Evolutionary conservation across 2,329 filamentous ascomycete genomes (phyloP).

Genomic region (Stachybotrys elegans): DNA sequence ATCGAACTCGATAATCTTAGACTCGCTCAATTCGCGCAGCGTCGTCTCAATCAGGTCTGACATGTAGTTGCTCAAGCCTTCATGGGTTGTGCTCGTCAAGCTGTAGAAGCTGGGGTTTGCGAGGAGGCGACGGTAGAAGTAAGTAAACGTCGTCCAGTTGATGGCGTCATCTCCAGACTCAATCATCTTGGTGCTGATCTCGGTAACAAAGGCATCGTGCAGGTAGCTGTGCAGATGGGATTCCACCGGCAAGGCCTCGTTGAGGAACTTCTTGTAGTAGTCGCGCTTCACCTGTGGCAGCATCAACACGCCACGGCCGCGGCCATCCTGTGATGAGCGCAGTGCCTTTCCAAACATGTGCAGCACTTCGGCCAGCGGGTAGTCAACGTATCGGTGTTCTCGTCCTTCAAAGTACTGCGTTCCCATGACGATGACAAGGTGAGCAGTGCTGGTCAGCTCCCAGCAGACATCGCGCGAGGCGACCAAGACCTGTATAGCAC

Average conservation of each 20-base stretch:
- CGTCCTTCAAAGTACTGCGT: constrained; percentile 96
- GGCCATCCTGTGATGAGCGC: constrained; percentile 70
- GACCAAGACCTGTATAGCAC: constrained; percentile 80
- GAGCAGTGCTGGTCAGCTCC: constrained; percentile 84
- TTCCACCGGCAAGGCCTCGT: constrained; percentile 92
- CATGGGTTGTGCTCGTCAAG: constrained; percentile 80
- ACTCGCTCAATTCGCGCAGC: constrained; percentile 82
- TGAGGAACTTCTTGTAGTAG: constrained; percentile 98
- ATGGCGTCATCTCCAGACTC: constrained; percentile 94
- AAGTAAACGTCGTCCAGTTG: constrained; percentile 97
- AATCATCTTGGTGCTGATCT: constrained; percentile 95
- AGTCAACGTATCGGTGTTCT: constrained; percentile 96
- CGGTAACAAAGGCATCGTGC: constrained; percentile 93
- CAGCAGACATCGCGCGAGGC: constrained; percentile 85
- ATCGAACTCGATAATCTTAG: constrained; percentile 92
- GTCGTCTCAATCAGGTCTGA: constrained; percentile 94
- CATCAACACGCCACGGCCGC: constrained; percentile 92
- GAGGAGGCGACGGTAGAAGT: constrained; percentile 91
- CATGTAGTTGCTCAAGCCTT: constrained; percentile 88
- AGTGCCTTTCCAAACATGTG: constrained; percentile 98
- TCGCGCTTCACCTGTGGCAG: constrained; percentile 89
- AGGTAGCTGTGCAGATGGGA: constrained; percentile 88
- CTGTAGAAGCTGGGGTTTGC: constrained; percentile 97
- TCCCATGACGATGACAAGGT: constrained; percentile 93
- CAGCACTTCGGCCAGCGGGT: constrained; percentile 85